A percentile compares a stretch with the other conserved stretches of the same genome.
Conservation (phyloP, 805 yeast species). For the Wickerhamomyces sydowiorum region DNA sequence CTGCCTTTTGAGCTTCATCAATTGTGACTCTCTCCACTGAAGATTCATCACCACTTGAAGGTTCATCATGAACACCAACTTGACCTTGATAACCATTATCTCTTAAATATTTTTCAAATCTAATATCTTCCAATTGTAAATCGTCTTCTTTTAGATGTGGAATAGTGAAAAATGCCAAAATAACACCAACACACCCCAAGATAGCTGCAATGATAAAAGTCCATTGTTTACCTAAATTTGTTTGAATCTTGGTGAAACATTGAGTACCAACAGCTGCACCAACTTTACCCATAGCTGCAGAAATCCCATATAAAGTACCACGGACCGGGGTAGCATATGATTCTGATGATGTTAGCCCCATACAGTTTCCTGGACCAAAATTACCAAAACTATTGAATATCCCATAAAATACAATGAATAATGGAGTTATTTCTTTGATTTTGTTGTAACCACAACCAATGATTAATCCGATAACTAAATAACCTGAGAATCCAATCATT, state of each 20-base stretch:
- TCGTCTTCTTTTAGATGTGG: conserved; percentile 73
- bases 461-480: conserved; percentile 64
- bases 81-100: conserved; percentile 52
- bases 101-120: conserved; percentile 53
- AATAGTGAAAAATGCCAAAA: conserved; percentile 51
- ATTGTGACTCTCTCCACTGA: conserved; percentile 4
- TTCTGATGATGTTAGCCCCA: conserved; percentile 66
- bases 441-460: conserved; percentile 60
- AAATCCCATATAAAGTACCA: conserved; percentile 68
- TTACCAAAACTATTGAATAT: conserved; percentile 66
- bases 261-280: conserved; percentile 84
- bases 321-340: conserved; percentile 71
- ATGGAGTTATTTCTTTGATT: conserved; percentile 49
- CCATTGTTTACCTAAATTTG: conserved; percentile 60
- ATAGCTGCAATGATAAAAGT: conserved; percentile 77
- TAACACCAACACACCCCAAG: conserved; percentile 61
- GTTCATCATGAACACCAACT: conserved; percentile 27
- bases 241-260: conserved; percentile 63
- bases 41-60: not conserved
- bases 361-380: conserved; percentile 73
- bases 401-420: conserved; percentile 70
- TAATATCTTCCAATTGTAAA: conserved; percentile 55
- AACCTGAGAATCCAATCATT: conserved; percentile 67
- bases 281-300: conserved; percentile 77
- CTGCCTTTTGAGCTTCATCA: not conserved